Base-by-base conservation (phyloP, 805 yeast species). In the Lachancea waltii region DNA sequence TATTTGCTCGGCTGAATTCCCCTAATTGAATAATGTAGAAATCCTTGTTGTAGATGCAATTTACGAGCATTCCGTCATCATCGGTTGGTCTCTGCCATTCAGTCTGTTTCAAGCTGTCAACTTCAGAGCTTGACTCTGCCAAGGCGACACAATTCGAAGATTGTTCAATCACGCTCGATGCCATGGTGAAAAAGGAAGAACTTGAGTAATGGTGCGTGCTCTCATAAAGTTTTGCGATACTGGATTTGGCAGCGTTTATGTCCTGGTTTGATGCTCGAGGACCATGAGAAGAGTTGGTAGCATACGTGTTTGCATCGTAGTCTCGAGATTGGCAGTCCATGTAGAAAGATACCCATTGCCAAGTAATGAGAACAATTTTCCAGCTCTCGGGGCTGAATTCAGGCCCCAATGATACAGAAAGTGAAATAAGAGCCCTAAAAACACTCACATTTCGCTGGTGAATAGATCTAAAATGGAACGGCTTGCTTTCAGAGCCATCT, bases 341-440 rank as follows among this genome's bases (percentile, higher is more conserved):
- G 47, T 66, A 82, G 50, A 78, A 83, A 40, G 82, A 78, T 34
- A 81, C 69, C 94, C 94, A 84, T 58, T 83, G 94, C 40, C 86
- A 66, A 0, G 94, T 73, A 4, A 74, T 68, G 14, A 79, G 52
- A 4, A 81, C 56, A 13, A 69, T 69, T 9, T 62, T 58, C 97
- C 97, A 90, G 22, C 82, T 75, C 3, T 63, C 42, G 1, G 45
- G 55, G 5, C 72, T 72, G 11, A 90, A 66, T 1, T 78, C 72
- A 1, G 89, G 73, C 0, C 96, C 97, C n/a, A 90, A 60, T 0
- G 95, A 83, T 3, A 79, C 71, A 0, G 90, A 87, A 34, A 90
- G 64, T 43, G 85, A 83, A 3, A 80, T 64, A 26, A 90, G 59
- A 0, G 95, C 96, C 35, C 95, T 68, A 27, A 86, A 73, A 47